Base-by-base conservation (phyloP, 2,329 filamentous ascomycete genomes). In the Fusarium cyanostomum region DNA sequence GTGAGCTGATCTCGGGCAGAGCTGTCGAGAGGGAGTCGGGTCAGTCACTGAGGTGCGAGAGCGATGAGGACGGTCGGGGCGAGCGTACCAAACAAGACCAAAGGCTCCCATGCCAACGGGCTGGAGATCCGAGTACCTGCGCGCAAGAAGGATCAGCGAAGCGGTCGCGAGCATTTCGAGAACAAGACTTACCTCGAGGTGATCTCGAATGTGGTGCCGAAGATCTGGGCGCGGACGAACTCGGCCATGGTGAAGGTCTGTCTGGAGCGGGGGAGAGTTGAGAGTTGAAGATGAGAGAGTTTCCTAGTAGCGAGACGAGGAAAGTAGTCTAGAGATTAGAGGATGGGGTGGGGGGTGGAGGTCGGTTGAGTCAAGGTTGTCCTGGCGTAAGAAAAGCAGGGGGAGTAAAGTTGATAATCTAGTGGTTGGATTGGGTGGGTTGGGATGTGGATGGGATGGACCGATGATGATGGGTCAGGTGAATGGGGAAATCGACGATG, bases 51-150 rank as follows among this genome's bases (percentile, higher is more conserved):
- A 11, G 15, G 48, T 31, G 38, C 28, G 48, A 31, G 35, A 18
- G 21, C 28, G 41, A 51, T 10, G 34, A 16, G 48, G 48, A 44
- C 39, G 56, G 72, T 24, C 15, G 34, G 21, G 39, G 34, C 35
- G 28, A 38, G 59, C 86, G 70, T 88, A 98, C 94, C 95, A 99
- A 72, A 99, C 95, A 63, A 99, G 88, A 66, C 95, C 95, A 79
- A 99, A 99, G 62, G 95, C 95, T 74, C 95, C 95, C 95, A 99
- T 99, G 77, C 95, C 95, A 68, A 99, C 95, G 33, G 95, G 95
- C 78, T 99, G 95, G 76, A 99, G 86, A 80, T 99, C 95, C 62
- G 94, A 96, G 81, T 98, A 98, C 82, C 94, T 97, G 75, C 12
- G 45, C 37, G 30, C 13, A 42, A 38, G 10, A 33, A 24, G 24